Evolutionary conservation across 768 basidiomycete genomes (phyloP), one percentile per base, ranked within the genome.

Genomic region (Mycena metata): DNA sequence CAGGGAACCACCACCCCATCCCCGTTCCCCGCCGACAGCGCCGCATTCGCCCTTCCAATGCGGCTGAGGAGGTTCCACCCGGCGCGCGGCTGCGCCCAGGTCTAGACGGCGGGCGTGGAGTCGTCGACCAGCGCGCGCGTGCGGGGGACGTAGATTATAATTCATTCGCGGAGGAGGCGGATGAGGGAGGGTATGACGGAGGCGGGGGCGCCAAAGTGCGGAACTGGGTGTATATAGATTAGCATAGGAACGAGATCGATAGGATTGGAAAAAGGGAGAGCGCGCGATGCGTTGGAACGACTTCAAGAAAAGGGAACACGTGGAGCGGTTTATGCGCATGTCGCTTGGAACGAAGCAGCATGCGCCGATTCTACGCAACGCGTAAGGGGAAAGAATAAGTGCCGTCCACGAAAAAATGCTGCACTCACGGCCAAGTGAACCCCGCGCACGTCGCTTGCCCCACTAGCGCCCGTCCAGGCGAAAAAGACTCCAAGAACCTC

Each of bases 71-170:
- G 86, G 71, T 90, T 88, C 69, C 85, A 86, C 0, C 93, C 85
- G 52, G 88, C 88, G 5, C 79, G 77, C 4, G 91, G 89, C 72
- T 96, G 96, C 23, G 89, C 79, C 78, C 95, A 98, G 0, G 90
- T 92, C 73, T 85, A 96, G 9, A 81, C 75, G 74, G 94, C 91
- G 3, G 87, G 78, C 0, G 91, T 91, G 1, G 91, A 89, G 10
- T 91, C 92, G 78, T 95, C 90, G 46, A 96, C 91, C 49, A 94
- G 76, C 65, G 79, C 42, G 19, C 43, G 45, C 1, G 67, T 41
- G 79, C 91, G 84, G 4, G 96, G 95, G 26, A 96, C 86, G 76
- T 96, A 98, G 19, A 96, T 78, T 19, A 95, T 93, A 23, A 96
- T 85, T 93, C 94, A 96, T 51, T 60, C 41, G 30, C 30, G 47